Conservation (phyloP, 495 filamentous ascomycete genomes). For the Aspergillus leporis region DNA sequence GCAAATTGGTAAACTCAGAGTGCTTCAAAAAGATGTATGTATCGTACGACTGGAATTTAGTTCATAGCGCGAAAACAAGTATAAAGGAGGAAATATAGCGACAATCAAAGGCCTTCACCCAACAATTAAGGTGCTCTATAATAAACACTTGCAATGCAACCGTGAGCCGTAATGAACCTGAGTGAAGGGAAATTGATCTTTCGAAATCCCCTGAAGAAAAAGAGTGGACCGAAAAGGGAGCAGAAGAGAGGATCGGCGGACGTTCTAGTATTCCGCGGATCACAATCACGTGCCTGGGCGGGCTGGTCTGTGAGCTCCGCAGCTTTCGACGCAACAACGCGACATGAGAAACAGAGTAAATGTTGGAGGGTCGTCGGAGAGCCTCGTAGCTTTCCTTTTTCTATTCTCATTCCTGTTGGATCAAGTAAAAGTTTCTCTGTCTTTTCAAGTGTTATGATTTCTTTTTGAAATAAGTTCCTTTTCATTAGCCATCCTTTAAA, state of each 20-base stretch:
- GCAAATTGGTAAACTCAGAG: constrained; percentile 3
- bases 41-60: constrained; percentile 12
- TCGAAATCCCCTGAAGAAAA: background rate
- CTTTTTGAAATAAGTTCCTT: background rate
- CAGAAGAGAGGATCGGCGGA: constrained; percentile 11
- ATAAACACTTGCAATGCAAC: background rate
- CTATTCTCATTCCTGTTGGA: background rate
- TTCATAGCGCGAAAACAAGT: constrained; percentile 22
- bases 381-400: background rate
- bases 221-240: constrained; percentile 2
- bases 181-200: background rate
- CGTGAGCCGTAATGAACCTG: background rate
- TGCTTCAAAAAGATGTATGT: background rate
- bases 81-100: background rate
- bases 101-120: background rate
- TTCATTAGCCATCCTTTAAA: background rate
- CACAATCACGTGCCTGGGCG: constrained; percentile 23
- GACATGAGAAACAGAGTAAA: constrained; percentile 15
- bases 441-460: background rate
- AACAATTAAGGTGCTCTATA: background rate
- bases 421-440: background rate
- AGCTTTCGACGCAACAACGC: constrained; percentile 24
- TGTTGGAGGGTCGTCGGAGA: constrained; percentile 4
- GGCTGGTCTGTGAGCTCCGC: constrained; percentile 24
- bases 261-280: constrained; percentile 5